Evolutionary conservation across 495 filamentous ascomycete species (phyloP).

Genomic region (Neurospora cerealis): DNA sequence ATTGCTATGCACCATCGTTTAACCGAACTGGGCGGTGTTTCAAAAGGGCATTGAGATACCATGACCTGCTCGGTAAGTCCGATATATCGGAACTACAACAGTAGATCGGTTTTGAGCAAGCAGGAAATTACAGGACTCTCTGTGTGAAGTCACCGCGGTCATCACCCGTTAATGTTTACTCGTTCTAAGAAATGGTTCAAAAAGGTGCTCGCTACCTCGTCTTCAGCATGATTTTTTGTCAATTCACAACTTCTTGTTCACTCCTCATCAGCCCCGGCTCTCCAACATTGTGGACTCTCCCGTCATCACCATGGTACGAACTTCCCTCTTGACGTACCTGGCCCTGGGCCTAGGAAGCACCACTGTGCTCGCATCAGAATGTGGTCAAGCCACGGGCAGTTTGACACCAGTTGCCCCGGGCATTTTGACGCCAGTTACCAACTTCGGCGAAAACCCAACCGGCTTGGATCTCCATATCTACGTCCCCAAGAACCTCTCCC

Average conservation of each 20-base stretch:
- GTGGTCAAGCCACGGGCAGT: neutral
- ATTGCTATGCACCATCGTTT: neutral
- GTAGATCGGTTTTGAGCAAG: neutral
- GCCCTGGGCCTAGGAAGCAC: conserved; percentile 1
- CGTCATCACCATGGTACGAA: neutral
- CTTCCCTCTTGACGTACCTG: neutral
- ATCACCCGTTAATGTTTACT: neutral
- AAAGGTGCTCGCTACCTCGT: neutral
- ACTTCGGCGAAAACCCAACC: conserved; percentile 31
- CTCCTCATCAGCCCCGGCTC: neutral
- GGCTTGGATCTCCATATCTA: conserved; percentile 31
- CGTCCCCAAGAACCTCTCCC: conserved; percentile 23
- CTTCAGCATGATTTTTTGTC: neutral
- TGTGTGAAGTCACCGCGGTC: neutral
- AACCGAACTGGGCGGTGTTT: neutral
- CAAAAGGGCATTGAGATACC: neutral
- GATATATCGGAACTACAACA: neutral
- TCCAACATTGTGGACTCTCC: neutral
- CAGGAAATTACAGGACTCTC: neutral
- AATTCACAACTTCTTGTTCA: neutral
- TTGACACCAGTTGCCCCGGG: neutral
- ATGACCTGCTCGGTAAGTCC: neutral
- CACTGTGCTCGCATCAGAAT: neutral
- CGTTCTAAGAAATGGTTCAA: neutral
- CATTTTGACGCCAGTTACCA: conserved; percentile 4